phyloP scores from a whole-genome alignment of 306 rosid genomes.

The Glycyrrhiza uralensis region DNA sequence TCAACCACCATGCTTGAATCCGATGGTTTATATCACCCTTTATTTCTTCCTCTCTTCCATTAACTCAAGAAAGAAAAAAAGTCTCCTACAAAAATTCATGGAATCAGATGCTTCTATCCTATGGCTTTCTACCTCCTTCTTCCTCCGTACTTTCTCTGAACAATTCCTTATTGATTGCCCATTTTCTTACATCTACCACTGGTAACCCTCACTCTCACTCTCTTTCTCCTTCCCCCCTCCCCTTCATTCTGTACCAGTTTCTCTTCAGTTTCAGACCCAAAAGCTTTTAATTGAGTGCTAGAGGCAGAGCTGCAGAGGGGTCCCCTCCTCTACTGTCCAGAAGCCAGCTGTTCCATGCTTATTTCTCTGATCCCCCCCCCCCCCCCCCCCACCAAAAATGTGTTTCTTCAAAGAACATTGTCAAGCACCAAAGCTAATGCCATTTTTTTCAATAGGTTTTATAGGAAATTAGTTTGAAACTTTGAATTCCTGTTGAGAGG shows the following conservation, averaged over 20 bases:
- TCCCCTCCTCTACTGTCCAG: not conserved
- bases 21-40: too few species aligned
- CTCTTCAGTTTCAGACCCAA: not conserved
- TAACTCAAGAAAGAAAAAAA: too few species aligned
- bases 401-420: too few species aligned
- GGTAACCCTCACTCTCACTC: not conserved
- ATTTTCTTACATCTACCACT: too few species aligned
- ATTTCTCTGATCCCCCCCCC: not conserved
- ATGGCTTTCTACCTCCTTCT: not conserved
- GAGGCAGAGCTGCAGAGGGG: slow-evolving; percentile 8
- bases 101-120: not conserved
- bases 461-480: not conserved
- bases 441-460: not conserved
- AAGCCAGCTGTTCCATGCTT: slow-evolving; percentile 2
- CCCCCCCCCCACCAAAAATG: too few species aligned
- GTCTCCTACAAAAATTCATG: not conserved
- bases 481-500: not conserved
- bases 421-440: too few species aligned
- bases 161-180: slow-evolving; percentile 12
- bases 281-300: not conserved
- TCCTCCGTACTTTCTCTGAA: slow-evolving; percentile 4
- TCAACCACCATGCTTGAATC: too few species aligned
- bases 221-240: not conserved
- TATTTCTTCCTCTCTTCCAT: not conserved
- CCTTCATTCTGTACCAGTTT: not conserved